These are phyloP conservation scores for Lactifluus volemus DNA, from an alignment of 768 basidiomycete species.

Conservation along the genomic window DNA sequence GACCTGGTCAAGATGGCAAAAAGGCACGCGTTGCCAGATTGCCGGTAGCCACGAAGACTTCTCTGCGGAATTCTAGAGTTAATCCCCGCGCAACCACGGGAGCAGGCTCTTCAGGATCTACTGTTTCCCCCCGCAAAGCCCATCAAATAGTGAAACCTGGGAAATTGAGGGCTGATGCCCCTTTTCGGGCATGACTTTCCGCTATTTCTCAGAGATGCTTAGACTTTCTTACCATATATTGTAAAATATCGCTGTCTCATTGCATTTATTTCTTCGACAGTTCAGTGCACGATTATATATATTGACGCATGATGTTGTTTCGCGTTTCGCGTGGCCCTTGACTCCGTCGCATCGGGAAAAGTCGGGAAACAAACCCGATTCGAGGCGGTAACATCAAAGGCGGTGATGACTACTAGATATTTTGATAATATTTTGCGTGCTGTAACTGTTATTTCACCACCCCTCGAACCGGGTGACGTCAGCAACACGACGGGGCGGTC, in stretches of 20 bases:
- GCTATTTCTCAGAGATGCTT: neutral
- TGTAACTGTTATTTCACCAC: too few species aligned
- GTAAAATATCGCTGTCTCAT: conserved; percentile 10
- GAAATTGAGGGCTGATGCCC: neutral
- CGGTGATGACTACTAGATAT: too few species aligned
- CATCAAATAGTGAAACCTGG: neutral
- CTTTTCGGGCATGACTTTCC: conserved; percentile 7
- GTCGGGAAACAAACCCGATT: neutral
- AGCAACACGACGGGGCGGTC: too few species aligned
- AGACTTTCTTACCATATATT: conserved; percentile 8
- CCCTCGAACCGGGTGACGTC: too few species aligned
- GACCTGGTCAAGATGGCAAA: neutral
- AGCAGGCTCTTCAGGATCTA: neutral
- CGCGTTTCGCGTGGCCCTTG: neutral
- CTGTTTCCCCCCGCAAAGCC: neutral
- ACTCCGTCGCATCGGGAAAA: too few species aligned
- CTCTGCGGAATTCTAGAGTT: neutral
- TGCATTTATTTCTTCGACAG: neutral
- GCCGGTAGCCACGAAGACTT: conserved; percentile 13
- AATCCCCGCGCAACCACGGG: conserved; percentile 5
- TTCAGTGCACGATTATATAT: neutral
- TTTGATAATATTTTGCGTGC: too few species aligned
- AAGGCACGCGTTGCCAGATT: neutral
- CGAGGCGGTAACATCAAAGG: neutral
- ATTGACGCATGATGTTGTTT: neutral